Evolutionary conservation across 73 alveolate species (phyloP), one percentile per base, ranked within the genome.

Genomic region (Paramecium sonneborni): DNA sequence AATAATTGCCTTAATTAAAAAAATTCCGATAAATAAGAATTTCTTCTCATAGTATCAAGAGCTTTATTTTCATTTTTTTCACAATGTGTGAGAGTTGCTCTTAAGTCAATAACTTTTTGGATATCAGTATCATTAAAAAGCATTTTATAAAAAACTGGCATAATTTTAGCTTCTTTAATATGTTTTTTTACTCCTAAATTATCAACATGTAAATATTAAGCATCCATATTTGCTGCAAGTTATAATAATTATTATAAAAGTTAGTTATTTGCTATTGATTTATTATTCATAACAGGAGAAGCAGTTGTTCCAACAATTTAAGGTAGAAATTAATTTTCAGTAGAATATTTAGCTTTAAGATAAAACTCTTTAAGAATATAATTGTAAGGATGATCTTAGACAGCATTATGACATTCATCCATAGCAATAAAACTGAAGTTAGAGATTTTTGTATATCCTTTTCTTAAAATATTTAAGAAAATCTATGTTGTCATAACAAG

Each of bases 351-450:
- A 24, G 35, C 10, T 79, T 28, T 57, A n/a, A 79, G 32, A 28
- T 79, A 79, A 10, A 79, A 44, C 41, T 79, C 90, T 2, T 39
- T 44, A 7, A 79, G 14, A 79, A 79, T 44, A 12, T 30, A 41
- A 24, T 79, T 79, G 6, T 79, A 79, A 1, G 90, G 76, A 79
- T 79, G 90, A 24, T 79, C 90, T 11, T 32, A 79, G 2, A 38
- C 14, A 2, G 90, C 74, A 30, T 57, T 12, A 79, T 79, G 90
- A 79, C 90, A 79, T 44, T 79, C 90, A 79, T 79, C 90, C 44
- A 79, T 30, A 8, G 48, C 69, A 21, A 79, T 44, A 23, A 41
- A 79, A 12, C 62, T 37, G 10, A 79, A 79, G 11, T 79, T 62
- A 24, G 46, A 57, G n/a, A 79, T 30, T 23, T 46, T 79, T 0